Evolutionary conservation across 805 yeast species (phyloP), one percentile per base, ranked within the genome.

Genomic region (Candida hungchunana): DNA sequence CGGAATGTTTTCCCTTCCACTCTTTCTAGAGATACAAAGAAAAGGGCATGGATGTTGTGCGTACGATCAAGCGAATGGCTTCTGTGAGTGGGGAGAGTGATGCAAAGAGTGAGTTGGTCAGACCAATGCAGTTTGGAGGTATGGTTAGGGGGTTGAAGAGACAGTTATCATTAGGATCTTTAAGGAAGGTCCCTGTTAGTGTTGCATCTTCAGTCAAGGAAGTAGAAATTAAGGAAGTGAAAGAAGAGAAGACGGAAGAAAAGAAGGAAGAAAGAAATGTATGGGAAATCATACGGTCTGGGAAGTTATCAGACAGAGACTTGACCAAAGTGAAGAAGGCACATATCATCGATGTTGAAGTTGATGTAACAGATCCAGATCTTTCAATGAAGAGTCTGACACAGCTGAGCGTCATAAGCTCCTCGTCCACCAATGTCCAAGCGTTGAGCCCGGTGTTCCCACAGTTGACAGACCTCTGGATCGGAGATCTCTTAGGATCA

Each of bases 381-480:
- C 13, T 20, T 3, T 10, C 23, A 9, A 6, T 34, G 20, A 18
- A 32, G 4, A 23, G 24, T 24, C 17, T 34, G 15, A 17, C 22
- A 17, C 23, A 34, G 20, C 16, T 34, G 16, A 34, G 37, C 23
- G 24, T 34, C 15, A 17, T 34, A 8, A 28, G 32, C 25, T 28
- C 26, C 5, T 16, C 32, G 12, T 13, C 37, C 10, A 12, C 28
- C 6, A 34, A 28, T 17, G 10, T 34, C 15, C 27, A 28, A 7
- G 37, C 37, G 7, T n/a, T 34, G 12, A 7, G 20, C 1, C 37
- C 37, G 12, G 12, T 34, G 21, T 18, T 34, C 11, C 37, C 37
- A 6, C 37, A 34, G 18, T 15, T 34, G 11, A 28, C 16, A 13
- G 37, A 28, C 16, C 37, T 34, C 7, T 34, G 37, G 37, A 32